A percentile compares a stretch with the other conserved stretches of the same genome.
Conservation (phyloP, 2,329 filamentous ascomycete species). For the Xylaria sp. region DNA sequence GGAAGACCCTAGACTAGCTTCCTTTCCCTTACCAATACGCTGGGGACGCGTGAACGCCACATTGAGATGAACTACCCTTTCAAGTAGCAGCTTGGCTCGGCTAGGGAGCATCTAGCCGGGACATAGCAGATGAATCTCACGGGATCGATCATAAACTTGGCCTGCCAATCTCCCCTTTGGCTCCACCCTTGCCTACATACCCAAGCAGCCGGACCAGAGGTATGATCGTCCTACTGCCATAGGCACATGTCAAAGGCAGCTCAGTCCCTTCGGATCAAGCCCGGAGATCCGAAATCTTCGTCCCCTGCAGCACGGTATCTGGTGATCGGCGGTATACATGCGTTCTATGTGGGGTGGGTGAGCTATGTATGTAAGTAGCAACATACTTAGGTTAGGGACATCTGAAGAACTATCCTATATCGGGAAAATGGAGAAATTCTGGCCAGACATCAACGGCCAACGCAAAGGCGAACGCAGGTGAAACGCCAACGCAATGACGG, state of each 20-base stretch:
- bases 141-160: slow-evolving; percentile 19
- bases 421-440: slow-evolving; percentile 12
- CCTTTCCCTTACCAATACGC: slow-evolving; percentile 4
- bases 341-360: slow-evolving; percentile 13
- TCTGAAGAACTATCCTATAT: slow-evolving; percentile 20
- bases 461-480: slow-evolving; percentile 3
- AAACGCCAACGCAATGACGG: slow-evolving; percentile 9
- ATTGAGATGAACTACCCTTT: slow-evolving; percentile 9
- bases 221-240: slow-evolving; percentile 16
- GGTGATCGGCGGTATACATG: slow-evolving; percentile 14
- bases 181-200: slow-evolving; percentile 12
- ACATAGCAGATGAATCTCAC: slow-evolving; percentile 2
- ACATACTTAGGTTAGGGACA: neutral
- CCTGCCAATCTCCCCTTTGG: neutral
- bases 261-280: slow-evolving; percentile 29
- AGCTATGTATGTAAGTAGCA: no score
- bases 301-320: slow-evolving; percentile 16
- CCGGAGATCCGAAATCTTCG: slow-evolving; percentile 15
- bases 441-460: slow-evolving; percentile 7
- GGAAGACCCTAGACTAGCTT: slow-evolving; percentile 15
- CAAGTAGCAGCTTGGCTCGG: slow-evolving; percentile 18
- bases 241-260: slow-evolving; percentile 17
- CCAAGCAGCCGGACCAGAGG: slow-evolving; percentile 26
- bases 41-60: slow-evolving; percentile 14
- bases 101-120: slow-evolving; percentile 16